These are phyloP conservation scores for Bromus sterilis DNA, from an alignment of 176 grass and related monocot genomes.

Conservation along the genomic window DNA sequence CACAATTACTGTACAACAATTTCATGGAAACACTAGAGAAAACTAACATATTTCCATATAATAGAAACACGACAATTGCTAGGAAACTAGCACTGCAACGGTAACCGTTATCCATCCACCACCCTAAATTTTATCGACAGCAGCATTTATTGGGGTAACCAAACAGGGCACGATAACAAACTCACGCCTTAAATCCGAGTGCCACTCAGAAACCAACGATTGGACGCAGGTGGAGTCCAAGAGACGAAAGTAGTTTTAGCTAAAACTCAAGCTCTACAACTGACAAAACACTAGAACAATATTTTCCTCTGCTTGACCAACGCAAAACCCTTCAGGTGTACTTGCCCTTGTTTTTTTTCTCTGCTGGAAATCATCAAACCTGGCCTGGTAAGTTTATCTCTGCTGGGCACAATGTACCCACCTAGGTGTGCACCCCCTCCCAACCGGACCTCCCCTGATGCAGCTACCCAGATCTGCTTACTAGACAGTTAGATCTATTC, in stretches of 20 bases:
- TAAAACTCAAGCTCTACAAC: not conserved
- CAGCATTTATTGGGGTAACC: not conserved
- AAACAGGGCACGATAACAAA: not conserved
- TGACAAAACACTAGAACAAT: not conserved
- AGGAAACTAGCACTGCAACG: not conserved
- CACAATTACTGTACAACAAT: not conserved
- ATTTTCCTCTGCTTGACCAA: not conserved
- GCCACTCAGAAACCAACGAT: not conserved
- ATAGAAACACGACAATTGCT: not conserved
- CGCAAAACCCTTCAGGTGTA: too few relatives aligned
- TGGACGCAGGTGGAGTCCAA: too few relatives aligned
- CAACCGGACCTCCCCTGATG: not conserved
- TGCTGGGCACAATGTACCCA: not conserved
- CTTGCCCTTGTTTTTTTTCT: not conserved
- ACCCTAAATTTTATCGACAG: not conserved
- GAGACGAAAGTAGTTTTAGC: not conserved
- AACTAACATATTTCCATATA: not conserved
- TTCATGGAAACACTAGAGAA: not conserved
- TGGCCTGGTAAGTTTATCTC: not conserved
- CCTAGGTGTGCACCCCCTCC: not conserved
- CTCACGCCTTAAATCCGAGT: not conserved
- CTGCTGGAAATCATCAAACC: not conserved
- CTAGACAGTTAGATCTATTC: too few relatives aligned
- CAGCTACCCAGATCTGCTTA: conserved; percentile 25
- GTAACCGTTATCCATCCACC: not conserved